These are phyloP conservation scores for Coemansia sp. DNA, from an alignment of 192 early-diverging fungal species.

Conservation along the genomic window DNA sequence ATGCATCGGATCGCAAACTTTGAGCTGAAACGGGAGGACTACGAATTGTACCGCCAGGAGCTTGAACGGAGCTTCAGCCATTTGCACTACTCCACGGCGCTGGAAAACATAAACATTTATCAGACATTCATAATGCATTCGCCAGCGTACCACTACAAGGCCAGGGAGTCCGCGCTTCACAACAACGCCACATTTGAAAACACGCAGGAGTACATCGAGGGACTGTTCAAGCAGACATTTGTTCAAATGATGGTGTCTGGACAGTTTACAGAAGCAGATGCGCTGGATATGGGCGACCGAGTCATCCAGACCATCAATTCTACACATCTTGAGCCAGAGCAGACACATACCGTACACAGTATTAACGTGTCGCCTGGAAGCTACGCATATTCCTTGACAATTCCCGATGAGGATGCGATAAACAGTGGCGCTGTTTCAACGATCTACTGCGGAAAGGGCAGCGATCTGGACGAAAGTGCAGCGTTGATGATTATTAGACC, in stretches of 20 bases:
- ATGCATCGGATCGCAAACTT: conserved; percentile 38
- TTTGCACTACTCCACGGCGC: not conserved
- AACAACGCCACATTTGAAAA: conserved; percentile 71
- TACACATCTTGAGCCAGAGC: conserved; percentile 49
- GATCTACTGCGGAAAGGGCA: conserved; percentile 72
- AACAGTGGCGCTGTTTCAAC: conserved; percentile 81
- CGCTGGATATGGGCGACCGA: conserved; percentile 58
- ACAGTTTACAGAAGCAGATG: conserved; percentile 69
- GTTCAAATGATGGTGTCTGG: conserved; percentile 82
- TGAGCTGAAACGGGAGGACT: not conserved
- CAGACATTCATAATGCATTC: not conserved
- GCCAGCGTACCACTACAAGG: not conserved
- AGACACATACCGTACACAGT: not conserved
- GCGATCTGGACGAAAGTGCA: conserved; percentile 59
- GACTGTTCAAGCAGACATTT: conserved; percentile 64
- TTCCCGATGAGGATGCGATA: conserved; percentile 68
- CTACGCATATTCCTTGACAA: conserved; percentile 11
- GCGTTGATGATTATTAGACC: conserved; percentile 66
- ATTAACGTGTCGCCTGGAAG: conserved; percentile 29
- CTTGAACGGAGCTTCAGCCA: not conserved
- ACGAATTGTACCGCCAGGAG: not conserved
- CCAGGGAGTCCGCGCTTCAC: conserved; percentile 11
- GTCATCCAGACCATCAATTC: conserved; percentile 60
- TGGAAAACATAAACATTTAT: not conserved
- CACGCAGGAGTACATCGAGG: conserved; percentile 70